Conservation (phyloP, 2,329 filamentous ascomycete genomes). For the Calcarisporium arbuscula region DNA sequence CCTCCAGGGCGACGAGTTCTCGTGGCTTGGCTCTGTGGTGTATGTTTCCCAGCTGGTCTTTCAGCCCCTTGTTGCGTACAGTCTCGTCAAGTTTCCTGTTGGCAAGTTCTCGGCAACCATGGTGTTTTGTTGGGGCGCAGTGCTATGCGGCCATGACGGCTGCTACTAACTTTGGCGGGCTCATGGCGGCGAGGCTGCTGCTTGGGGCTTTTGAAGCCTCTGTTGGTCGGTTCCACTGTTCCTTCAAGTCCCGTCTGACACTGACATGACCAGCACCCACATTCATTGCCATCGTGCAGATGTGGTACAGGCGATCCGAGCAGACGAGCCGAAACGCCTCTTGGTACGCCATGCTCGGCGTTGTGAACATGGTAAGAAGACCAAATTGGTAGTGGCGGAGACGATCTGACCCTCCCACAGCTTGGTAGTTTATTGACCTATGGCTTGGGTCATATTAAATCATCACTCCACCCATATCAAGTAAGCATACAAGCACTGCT, state of each 20-base stretch:
- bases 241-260: background rate
- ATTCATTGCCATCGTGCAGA: constrained; percentile 25
- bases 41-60: constrained; percentile 29
- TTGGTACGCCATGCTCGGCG: constrained; percentile 26
- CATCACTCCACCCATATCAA: constrained; percentile 32
- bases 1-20: constrained; percentile 48
- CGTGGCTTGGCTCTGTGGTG: constrained; percentile 50
- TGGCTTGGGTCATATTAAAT: constrained; percentile 24
- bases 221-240: constrained; percentile 21
- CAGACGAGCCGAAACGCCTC: constrained; percentile 24
- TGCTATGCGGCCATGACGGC: constrained; percentile 46
- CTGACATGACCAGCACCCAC: constrained; percentile 16
- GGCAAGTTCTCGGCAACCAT: constrained; percentile 47
- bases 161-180: constrained; percentile 38
- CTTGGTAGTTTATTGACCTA: constrained; percentile 23
- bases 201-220: constrained; percentile 42
- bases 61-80: constrained; percentile 49
- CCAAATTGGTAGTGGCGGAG: background rate
- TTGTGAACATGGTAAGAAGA: constrained; percentile 21
- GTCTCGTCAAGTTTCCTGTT: constrained; percentile 46
- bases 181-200: constrained; percentile 38
- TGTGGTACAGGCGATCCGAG: constrained; percentile 28
- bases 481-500: constrained; percentile 8
- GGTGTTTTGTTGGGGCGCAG: constrained; percentile 46
- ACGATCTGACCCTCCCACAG: constrained; percentile 8